Evolutionary conservation across 306 rosid genomes (phyloP).

Genomic region (Ceratonia siliqua): DNA sequence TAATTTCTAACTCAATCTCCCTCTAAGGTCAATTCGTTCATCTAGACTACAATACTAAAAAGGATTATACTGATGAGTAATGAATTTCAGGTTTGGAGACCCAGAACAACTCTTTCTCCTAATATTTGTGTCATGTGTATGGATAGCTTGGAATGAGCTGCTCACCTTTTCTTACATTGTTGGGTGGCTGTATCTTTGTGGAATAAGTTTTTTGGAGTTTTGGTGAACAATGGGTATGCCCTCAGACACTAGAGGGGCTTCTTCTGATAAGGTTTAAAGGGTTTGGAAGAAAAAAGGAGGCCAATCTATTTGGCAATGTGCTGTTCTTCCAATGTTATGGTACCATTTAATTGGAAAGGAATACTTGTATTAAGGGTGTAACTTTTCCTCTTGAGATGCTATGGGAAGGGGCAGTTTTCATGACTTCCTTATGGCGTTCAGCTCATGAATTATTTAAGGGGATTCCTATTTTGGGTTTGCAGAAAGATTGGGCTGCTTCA

Average conservation of each 20-base stretch:
- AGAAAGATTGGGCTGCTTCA: neutral
- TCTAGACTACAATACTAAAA: neutral
- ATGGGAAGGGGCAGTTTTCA: neutral
- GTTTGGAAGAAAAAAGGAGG: neutral
- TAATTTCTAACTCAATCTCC: neutral
- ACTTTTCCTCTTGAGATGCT: neutral
- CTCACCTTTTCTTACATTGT: neutral
- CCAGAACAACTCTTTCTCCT: neutral
- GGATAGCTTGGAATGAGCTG: neutral
- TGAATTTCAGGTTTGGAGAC: neutral
- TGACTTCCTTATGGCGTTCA: neutral
- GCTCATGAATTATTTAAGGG: neutral
- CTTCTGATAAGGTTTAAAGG: too few species aligned
- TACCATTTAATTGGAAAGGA: neutral
- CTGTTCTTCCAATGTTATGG: too few species aligned
- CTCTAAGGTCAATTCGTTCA: too few species aligned
- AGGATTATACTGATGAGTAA: neutral
- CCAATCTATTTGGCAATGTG: neutral
- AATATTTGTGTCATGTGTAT: neutral
- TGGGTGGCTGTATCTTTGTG: neutral
- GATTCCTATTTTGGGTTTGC: neutral
- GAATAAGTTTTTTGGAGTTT: too few species aligned
- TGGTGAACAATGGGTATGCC: too few species aligned
- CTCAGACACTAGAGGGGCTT: too few species aligned
- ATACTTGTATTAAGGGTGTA: neutral